Base-by-base conservation (phyloP, 2,329 filamentous ascomycete species). In the Basipetospora chlamydospora region DNA sequence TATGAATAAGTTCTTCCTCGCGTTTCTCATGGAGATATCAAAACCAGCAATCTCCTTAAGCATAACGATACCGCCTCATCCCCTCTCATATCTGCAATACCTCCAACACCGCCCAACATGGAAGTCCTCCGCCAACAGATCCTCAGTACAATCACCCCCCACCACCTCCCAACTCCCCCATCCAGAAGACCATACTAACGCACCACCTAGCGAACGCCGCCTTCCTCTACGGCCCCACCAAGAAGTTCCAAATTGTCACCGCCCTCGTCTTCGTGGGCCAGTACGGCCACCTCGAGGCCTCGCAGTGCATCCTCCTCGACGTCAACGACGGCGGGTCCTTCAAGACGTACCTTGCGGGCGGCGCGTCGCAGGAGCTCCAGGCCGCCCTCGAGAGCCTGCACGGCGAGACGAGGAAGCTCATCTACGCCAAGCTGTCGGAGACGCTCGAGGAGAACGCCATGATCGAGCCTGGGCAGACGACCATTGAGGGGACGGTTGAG, bases 371-470 rank as follows among this genome's bases (percentile, higher is more conserved):
- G 11, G 22, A 25, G 6, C 22, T 25, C 22, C 7, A 25, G 7
- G 22, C 11, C 22, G 22, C 22, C 7, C 22, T 25, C 22, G 22
- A 25, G 22, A 25, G 22, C 22, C 22, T 25, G 11, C 22, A 25
- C 22, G 22, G 7, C 7, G 22, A 11, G 22, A 25, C 22, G 22
- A 25, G 22, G 22, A 25, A 25, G 22, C 22, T 25, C 34, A 46
- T 39, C 11, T 56, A 50, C 28, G 55, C 39, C 32, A 53, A 39
- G 13, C 44, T 44, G 13, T 57, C 53, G 20, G 56, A 52, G 0
- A 38, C 43, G 5, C 40, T 34, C 3, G 47, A 52, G 9, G 46
- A 48, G 23, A 53, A 53, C 1, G 53, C 45, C 46, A 57, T 55
- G 37, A 57, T 47, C 11, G 22, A 25, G 22, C 22, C 22, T 25